These are phyloP conservation scores for Backusella morwellensis DNA, from an alignment of 192 early-diverging fungal genomes.

Conservation along the genomic window DNA sequence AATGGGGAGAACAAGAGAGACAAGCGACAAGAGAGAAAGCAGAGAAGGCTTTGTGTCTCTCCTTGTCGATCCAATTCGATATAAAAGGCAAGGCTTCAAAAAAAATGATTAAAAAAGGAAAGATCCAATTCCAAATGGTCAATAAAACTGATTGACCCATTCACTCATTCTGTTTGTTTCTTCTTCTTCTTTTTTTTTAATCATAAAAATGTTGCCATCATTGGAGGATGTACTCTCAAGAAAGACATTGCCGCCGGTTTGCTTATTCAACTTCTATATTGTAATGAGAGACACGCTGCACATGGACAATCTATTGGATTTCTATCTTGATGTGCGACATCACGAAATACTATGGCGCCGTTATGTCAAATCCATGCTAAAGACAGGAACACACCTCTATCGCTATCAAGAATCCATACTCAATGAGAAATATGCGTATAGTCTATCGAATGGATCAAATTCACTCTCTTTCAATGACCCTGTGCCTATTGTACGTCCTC, in stretches of 20 bases:
- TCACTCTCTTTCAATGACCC: not conserved
- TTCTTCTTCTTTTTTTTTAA: not conserved
- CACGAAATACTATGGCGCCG: slow-evolving; percentile 65
- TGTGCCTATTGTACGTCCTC: not conserved
- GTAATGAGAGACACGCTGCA: slow-evolving; percentile 63
- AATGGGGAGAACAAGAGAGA: not conserved
- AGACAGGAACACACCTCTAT: slow-evolving; percentile 6
- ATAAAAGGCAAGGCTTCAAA: not conserved
- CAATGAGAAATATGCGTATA: not conserved
- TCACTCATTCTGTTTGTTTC: not conserved
- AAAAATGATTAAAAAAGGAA: not conserved
- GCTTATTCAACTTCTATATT: slow-evolving; percentile 73
- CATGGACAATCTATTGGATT: slow-evolving; percentile 64
- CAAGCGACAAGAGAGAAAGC: not conserved
- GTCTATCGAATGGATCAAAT: not conserved
- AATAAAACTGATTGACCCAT: not conserved
- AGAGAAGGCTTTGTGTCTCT: not conserved
- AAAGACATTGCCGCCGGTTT: slow-evolving; percentile 66
- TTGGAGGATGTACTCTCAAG: slow-evolving; percentile 65
- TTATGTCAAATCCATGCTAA: slow-evolving; percentile 42
- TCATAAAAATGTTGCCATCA: slow-evolving; percentile 44
- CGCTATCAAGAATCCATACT: not conserved
- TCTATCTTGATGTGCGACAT: slow-evolving; percentile 69
- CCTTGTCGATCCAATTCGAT: not conserved
- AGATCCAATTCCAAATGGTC: not conserved